A percentile compares a stretch with the other conserved stretches of the same genome.
These are phyloP conservation scores for Fusarium liriodendri DNA, from an alignment of 2,329 filamentous ascomycete genomes.

Conservation along the genomic window DNA sequence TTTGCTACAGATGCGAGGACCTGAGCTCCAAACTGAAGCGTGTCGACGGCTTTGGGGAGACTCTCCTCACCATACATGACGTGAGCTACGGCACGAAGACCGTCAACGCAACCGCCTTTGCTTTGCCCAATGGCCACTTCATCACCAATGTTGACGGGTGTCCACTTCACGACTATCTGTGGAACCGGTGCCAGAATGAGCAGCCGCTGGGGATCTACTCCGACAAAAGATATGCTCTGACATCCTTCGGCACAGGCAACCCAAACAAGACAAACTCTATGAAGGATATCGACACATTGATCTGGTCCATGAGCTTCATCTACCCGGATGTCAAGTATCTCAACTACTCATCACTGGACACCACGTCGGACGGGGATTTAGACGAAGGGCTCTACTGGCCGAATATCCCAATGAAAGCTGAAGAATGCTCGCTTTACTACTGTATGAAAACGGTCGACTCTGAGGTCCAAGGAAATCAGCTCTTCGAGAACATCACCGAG, in stretches of 20 bases:
- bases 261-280: constrained; percentile 22
- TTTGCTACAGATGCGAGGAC: constrained; percentile 36
- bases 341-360: background rate
- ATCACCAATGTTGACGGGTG: constrained; percentile 8
- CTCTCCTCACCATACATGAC: background rate
- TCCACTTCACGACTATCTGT: background rate
- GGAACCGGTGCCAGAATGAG: background rate
- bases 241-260: constrained; percentile 23
- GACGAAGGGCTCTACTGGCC: constrained; percentile 3
- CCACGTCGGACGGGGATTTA: background rate
- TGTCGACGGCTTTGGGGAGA: background rate
- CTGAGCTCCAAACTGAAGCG: constrained; percentile 20
- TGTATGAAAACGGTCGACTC: constrained; percentile 15
- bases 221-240: constrained; percentile 7
- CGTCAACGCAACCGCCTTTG: background rate
- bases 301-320: constrained; percentile 29
- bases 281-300: constrained; percentile 24
- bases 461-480: constrained; percentile 1
- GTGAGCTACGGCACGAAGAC: background rate
- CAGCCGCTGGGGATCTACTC: background rate
- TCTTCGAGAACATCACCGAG: background rate
- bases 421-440: constrained; percentile 23
- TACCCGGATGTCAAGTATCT: constrained; percentile 5
- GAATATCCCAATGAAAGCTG: constrained; percentile 3
- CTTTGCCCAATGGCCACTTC: constrained; percentile 12